Percentiles rank a stretch among this genome's conserved stretches.
Evolutionary conservation across 257 asterid species (phyloP).

Genomic region (Solanum microdontum): DNA sequence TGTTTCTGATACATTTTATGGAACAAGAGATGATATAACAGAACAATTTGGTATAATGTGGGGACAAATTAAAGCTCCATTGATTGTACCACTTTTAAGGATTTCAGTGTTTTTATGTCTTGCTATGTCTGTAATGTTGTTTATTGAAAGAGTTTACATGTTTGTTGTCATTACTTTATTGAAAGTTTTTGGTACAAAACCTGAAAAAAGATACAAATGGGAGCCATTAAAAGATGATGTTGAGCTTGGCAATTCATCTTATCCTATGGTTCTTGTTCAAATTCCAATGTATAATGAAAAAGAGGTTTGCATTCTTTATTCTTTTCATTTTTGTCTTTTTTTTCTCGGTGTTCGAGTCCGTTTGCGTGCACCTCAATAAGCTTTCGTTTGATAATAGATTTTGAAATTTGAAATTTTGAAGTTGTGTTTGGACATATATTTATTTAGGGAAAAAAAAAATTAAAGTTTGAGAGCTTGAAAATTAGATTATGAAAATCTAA

Average conservation of each 20-base stretch:
- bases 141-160: slow-evolving; percentile 83
- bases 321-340: not conserved
- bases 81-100: slow-evolving; percentile 65
- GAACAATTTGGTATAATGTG: slow-evolving; percentile 44
- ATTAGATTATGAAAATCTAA: not conserved
- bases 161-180: slow-evolving; percentile 53
- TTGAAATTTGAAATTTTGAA: not conserved
- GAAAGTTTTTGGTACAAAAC: slow-evolving; percentile 53
- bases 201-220: slow-evolving; percentile 73
- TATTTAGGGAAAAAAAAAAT: not conserved
- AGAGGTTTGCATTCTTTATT: slow-evolving; percentile 37
- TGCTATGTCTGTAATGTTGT: slow-evolving; percentile 75
- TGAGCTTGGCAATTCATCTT: slow-evolving; percentile 68
- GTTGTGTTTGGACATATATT: not conserved
- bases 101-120: slow-evolving; percentile 45
- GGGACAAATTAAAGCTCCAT: slow-evolving; percentile 74
- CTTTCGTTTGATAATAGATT: not conserved
- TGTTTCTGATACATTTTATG: slow-evolving; percentile 34
- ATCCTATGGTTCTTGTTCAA: slow-evolving; percentile 87
- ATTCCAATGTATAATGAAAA: slow-evolving; percentile 92
- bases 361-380: too few relatives aligned
- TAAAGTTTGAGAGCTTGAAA: too few relatives aligned
- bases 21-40: slow-evolving; percentile 33
- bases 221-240: slow-evolving; percentile 76
- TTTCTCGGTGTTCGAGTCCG: not conserved